Percentiles rank a stretch among this genome's conserved stretches.
Evolutionary conservation across 495 filamentous ascomycete species (phyloP).

Genomic region (Penicillium salamii): DNA sequence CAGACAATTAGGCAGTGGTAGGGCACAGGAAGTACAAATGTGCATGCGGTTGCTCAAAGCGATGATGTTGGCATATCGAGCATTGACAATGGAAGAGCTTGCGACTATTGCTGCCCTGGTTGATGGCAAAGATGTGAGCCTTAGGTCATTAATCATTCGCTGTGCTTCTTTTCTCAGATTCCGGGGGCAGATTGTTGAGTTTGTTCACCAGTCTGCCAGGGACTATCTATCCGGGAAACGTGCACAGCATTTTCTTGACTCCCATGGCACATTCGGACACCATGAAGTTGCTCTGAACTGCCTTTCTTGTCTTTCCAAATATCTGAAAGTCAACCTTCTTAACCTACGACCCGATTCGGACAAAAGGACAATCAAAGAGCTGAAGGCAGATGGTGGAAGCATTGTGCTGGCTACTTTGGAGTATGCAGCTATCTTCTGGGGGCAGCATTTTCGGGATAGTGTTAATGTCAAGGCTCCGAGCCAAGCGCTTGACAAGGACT

Average conservation of each 20-base stretch:
- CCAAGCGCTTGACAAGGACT: not conserved
- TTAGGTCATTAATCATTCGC: not conserved
- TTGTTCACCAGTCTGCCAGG: conserved; percentile 21
- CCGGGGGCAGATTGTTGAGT: conserved; percentile 13
- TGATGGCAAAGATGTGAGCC: not conserved
- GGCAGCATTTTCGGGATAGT: conserved; percentile 7
- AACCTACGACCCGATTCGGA: conserved; percentile 9
- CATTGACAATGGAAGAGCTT: conserved; percentile 7
- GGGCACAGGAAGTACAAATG: not conserved
- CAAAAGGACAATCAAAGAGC: not conserved
- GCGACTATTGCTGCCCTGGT: not conserved
- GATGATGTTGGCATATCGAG: conserved; percentile 8
- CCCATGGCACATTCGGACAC: conserved; percentile 16
- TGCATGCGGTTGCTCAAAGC: conserved; percentile 5
- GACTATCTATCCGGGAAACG: conserved; percentile 15
- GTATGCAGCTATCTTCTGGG: conserved; percentile 20
- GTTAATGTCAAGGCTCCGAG: not conserved
- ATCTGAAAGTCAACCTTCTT: conserved; percentile 16
- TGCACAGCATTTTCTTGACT: conserved; percentile 4
- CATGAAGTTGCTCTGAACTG: conserved; percentile 14
- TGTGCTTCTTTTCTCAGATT: conserved; percentile 20
- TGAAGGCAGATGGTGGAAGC: not conserved
- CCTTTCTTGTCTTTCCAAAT: conserved; percentile 16
- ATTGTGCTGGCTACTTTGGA: conserved; percentile 11
- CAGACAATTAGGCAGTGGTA: conserved; percentile 1